Base-by-base conservation (phyloP, 441 rosid genomes). In the Mallotus japonicus region DNA sequence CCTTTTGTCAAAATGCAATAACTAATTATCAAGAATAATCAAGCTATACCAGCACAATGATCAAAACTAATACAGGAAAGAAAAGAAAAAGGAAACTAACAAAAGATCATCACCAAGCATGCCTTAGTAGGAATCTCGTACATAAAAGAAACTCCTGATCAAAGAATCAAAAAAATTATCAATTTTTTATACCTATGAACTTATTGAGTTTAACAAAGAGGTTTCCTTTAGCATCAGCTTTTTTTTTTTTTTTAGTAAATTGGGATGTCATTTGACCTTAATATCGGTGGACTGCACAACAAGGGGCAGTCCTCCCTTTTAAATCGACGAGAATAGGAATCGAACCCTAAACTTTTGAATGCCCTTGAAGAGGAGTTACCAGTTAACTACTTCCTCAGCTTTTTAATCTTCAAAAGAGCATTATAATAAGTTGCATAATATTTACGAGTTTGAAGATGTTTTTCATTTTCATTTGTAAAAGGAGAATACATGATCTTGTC, bases 351-450 rank as follows among this genome's bases (percentile, higher is more conserved):
- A n/a, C n/a, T n/a, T n/a, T n/a, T n/a, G n/a, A n/a, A n/a, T n/a
- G n/a, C n/a, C n/a, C n/a, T n/a, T n/a, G n/a, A n/a, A n/a, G n/a
- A n/a, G n/a, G n/a, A n/a, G n/a, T n/a, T n/a, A n/a, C n/a, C n/a
- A n/a, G n/a, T n/a, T n/a, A n/a, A n/a, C n/a, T n/a, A n/a, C n/a
- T n/a, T n/a, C n/a, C n/a, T 90, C 82, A 89, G 78, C 56, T 92
- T 95, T 79, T 94, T 94, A 70, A 85, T 89, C 78, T 89, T 95
- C 83, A 89, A 73, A 79, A 94, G 93, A 50, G 95, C 88, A 79
- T 88, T 87, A 77, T 86, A 92, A 32, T n/a, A n/a, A n/a, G 97
- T 90, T 53, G 90, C 92, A 81, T 87, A 92, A 72, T 81, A 86
- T 82, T 90, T 90, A 72, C 85, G 82, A 59, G 97, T 92, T 76